Base-by-base conservation (phyloP, 352 stramenopile species). In the Pythium myriotylum region DNA sequence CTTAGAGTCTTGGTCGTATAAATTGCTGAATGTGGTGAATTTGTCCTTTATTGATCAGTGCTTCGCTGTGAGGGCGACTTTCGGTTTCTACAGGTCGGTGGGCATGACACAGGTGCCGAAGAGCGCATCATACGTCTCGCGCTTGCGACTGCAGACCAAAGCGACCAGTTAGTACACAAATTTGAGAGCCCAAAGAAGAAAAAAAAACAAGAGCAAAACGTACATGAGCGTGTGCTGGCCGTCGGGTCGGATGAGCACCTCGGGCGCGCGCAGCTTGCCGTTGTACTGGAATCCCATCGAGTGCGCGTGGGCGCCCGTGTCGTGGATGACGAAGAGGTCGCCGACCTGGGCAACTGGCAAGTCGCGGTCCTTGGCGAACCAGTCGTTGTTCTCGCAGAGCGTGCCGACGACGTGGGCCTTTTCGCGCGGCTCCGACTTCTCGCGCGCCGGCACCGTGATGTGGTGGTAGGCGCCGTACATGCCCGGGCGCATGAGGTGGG, bases 201-300 rank as follows among this genome's bases (percentile, higher is more conserved):
- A 22, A 35, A 58, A 22, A 59, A 49, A 54, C 8, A 35, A 50
- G 8, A 41, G 27, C 0, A n/a, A 10, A 26, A 69, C 73, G 50
- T 76, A 92, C 84, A 93, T 93, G 72, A 93, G 82, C 27, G 77
- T 70, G 39, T 82, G 72, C 27, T 54, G 54, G 51, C 79, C 81
- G 58, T 89, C 68, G 4, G 73, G 42, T 5, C 81, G 79, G 39
- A 94, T 62, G 5, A 97, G 81, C 33, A 96, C 72, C 59, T 97
- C 89, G n/a, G 89, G 88, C 7, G 89, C 87, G 19, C 89, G 85
- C 49, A 96, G 77, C 61, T 96, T 97, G 66, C 89, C 89, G 51
- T 97, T 97, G 83, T 97, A 97, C 72, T 97, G 89, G 67, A 97
- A 97, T 26, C 89, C 89, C 89, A 97, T 97, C 64, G 86, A 96